phyloP scores from a whole-genome alignment of 805 yeast species.

The Ogataea dorogensis region DNA sequence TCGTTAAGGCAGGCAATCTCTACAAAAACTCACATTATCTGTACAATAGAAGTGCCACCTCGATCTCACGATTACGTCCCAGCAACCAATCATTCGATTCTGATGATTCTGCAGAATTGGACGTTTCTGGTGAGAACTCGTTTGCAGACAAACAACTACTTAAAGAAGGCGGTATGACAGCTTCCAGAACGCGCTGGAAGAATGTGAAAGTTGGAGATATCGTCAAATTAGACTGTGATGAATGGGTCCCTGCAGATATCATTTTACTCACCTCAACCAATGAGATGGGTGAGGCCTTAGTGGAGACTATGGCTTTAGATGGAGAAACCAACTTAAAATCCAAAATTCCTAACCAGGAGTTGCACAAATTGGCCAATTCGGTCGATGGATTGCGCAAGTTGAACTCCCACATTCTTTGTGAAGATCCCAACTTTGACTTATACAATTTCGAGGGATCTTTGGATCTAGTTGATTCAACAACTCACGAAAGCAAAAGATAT shows the following conservation, averaged over 20 bases:
- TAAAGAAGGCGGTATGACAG: slow-evolving; percentile 17
- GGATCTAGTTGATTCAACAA: slow-evolving; percentile 31
- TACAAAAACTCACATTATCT: slow-evolving; percentile 14
- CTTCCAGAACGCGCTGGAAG: slow-evolving; percentile 56
- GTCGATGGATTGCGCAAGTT: slow-evolving; percentile 51
- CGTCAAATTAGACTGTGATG: slow-evolving; percentile 69
- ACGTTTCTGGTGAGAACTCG: slow-evolving; percentile 22
- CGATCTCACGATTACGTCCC: slow-evolving; percentile 28
- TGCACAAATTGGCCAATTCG: slow-evolving; percentile 50
- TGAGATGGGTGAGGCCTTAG: slow-evolving; percentile 63
- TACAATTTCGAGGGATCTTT: slow-evolving; percentile 88
- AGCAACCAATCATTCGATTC: slow-evolving; percentile 27
- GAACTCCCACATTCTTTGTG: slow-evolving; percentile 59
- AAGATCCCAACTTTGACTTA: slow-evolving; percentile 89
- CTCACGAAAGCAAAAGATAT: slow-evolving; percentile 36
- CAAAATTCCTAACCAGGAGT: slow-evolving; percentile 61
- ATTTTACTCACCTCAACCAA: slow-evolving; percentile 65
- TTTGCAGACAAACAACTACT: slow-evolving; percentile 23
- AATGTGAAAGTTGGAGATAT: slow-evolving; percentile 86
- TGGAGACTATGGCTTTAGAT: slow-evolving; percentile 96
- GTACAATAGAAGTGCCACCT: slow-evolving; percentile 29
- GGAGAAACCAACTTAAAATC: slow-evolving; percentile 94
- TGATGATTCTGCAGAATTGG: slow-evolving; percentile 17
- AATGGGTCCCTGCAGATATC: slow-evolving; percentile 93
- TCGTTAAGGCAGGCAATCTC: slow-evolving; percentile 31